phyloP scores from a whole-genome alignment of 2,329 filamentous ascomycete genomes.

The Trichophaea hybrida region DNA sequence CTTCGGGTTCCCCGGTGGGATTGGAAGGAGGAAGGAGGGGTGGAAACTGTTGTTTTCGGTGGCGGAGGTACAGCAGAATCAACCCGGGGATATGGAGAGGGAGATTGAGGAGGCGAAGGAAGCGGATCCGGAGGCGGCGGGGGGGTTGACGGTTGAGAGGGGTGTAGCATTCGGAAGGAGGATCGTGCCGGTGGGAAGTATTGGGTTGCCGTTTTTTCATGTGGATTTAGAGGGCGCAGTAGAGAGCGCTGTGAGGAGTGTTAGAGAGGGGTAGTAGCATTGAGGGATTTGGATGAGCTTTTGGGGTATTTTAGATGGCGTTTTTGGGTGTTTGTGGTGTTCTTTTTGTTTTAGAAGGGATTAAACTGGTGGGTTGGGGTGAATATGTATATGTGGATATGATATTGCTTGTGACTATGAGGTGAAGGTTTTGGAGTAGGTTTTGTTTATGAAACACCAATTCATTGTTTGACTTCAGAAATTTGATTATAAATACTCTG shows the following conservation, averaged over 20 bases:
- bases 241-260: constrained; percentile 1
- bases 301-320: too few relatives aligned
- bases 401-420: too few relatives aligned
- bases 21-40: constrained; percentile 39
- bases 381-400: too few relatives aligned
- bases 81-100: constrained; percentile 46
- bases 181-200: constrained; percentile 61
- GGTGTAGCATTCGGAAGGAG: constrained; percentile 28
- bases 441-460: too few relatives aligned
- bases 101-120: constrained; percentile 30
- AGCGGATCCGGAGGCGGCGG: constrained; percentile 28
- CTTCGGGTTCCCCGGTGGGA: constrained; percentile 58
- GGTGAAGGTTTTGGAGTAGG: too few relatives aligned
- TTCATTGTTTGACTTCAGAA: too few relatives aligned
- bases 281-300: too few relatives aligned
- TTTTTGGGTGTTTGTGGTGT: too few relatives aligned
- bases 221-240: constrained; percentile 79
- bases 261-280: background rate
- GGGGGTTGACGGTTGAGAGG: constrained; percentile 28
- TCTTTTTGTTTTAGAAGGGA: too few relatives aligned
- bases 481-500: too few relatives aligned
- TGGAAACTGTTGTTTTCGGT: constrained; percentile 97
- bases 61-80: constrained; percentile 62
- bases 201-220: constrained; percentile 86
- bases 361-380: too few relatives aligned